Conservation (phyloP, 2,329 filamentous ascomycete species). For the Pseudohalonectria lignicola region DNA sequence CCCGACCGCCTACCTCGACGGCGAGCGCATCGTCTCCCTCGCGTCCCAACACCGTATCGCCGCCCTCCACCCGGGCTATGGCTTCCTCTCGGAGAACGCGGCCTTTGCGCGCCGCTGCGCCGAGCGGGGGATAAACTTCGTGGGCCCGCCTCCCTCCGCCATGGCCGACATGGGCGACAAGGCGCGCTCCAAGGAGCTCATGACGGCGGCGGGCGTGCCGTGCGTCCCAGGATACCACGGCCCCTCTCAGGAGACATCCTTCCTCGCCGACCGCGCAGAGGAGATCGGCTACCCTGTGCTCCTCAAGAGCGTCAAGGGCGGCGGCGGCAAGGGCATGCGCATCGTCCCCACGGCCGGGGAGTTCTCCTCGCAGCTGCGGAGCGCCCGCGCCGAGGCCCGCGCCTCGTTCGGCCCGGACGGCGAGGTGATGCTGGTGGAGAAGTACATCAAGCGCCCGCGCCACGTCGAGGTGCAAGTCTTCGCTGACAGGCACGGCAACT, state of each 20-base stretch:
- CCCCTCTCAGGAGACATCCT: slow-evolving; percentile 57
- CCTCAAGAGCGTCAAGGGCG: slow-evolving; percentile 70
- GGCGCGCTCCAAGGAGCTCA: slow-evolving; percentile 88
- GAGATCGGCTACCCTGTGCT: slow-evolving; percentile 60
- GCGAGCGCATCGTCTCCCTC: slow-evolving; percentile 80
- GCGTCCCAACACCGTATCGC: slow-evolving; percentile 80
- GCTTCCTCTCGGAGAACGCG: slow-evolving; percentile 90
- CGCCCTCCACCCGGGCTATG: slow-evolving; percentile 92
- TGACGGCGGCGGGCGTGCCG: slow-evolving; percentile 87
- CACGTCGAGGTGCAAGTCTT: slow-evolving; percentile 91
- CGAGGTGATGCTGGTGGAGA: slow-evolving; percentile 75
- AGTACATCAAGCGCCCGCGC: slow-evolving; percentile 66
- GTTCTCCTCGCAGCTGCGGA: slow-evolving; percentile 58
- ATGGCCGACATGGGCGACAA: slow-evolving; percentile 91
- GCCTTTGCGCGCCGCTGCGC: slow-evolving; percentile 80
- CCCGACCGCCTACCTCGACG: slow-evolving; percentile 82
- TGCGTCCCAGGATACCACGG: slow-evolving; percentile 97
- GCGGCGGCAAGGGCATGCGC: slow-evolving; percentile 77
- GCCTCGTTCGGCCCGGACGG: slow-evolving; percentile 72
- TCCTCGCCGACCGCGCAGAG: slow-evolving; percentile 57
- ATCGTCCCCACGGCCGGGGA: slow-evolving; percentile 60
- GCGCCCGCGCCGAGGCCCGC: slow-evolving; percentile 63
- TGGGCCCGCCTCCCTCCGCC: slow-evolving; percentile 76
- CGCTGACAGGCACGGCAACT: slow-evolving; percentile 68
- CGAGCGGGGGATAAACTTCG: slow-evolving; percentile 85